Evolutionary conservation across 73 alveolate genomes (phyloP), one percentile per base, ranked within the genome.

Genomic region (Paramecium octaurelia): DNA sequence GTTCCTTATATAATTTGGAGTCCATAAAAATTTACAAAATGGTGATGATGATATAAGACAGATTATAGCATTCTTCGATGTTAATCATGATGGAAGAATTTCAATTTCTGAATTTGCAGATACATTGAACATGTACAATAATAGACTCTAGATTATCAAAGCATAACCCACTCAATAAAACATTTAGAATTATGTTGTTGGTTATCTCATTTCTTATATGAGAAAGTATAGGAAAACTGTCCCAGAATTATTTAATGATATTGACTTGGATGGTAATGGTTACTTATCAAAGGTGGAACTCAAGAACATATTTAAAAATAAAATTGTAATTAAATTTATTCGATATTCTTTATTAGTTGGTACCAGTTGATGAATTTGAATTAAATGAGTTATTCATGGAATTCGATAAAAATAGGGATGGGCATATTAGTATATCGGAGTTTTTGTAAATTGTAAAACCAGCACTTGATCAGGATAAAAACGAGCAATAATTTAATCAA

Each of bases 1-100:
- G 48, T 80, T 80, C 16, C 57, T 80, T 4, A 64, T 34, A 35
- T 38, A 73, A 35, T 73, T 36, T 73, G 87, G 87, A 36, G 87
- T 73, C 2, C 31, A 20, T 11, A 20, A 21, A 20, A 23, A 31
- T 18, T 46, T 80, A 43, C 18, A 59, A 40, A 80, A 80, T 46
- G 70, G 68, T n/a, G 88, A 80, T 18, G 31, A 80, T 31, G 70
- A 80, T 14, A 9, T 80, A 0, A 35, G 57, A 21, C 7, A 43
- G 23, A 43, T 80, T 14, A 27, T 94, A 44, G 58, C 14, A 18
- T 23, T 42, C 35, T 75, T 90, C 48, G 98, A 95, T 76, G 20
- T n/a, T 12, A 68, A 95, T 84, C 38, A 80, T 24, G 96, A 94
- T 94, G 98, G 98, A 2, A 31, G 35, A 27, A 58, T 95, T 3